Evolutionary conservation across 257 asterid species (phyloP).

Genomic region (Solanum peruvianum): DNA sequence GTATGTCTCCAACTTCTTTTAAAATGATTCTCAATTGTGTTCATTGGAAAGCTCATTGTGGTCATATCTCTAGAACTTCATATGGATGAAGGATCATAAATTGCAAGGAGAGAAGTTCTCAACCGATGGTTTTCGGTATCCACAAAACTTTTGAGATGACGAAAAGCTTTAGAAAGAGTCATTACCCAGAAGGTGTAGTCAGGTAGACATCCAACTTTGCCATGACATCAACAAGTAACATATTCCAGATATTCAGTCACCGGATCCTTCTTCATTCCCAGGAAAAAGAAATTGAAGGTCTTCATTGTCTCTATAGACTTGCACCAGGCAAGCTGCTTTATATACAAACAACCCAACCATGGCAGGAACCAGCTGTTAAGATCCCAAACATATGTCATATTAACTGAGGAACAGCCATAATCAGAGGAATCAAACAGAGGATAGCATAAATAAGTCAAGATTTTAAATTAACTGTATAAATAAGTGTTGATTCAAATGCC

Average conservation of each 20-base stretch:
- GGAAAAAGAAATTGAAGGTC: slow-evolving; percentile 81
- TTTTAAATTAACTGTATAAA: not conserved
- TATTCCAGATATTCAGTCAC: slow-evolving; percentile 15
- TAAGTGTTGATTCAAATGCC: not conserved
- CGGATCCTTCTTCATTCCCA: slow-evolving; percentile 26
- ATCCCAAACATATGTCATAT: not conserved
- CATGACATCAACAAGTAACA: slow-evolving; percentile 1
- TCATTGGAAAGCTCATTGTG: not conserved
- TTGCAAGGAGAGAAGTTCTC: not conserved
- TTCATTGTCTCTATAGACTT: slow-evolving; percentile 92
- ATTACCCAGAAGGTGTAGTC: not conserved
- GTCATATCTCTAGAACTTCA: not conserved
- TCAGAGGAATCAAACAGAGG: not conserved
- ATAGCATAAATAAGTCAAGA: not conserved
- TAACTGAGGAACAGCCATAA: not conserved
- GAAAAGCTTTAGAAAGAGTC: not conserved
- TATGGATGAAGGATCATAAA: not conserved
- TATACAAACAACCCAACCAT: slow-evolving; percentile 93
- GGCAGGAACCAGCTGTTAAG: slow-evolving; percentile 72
- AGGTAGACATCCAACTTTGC: not conserved
- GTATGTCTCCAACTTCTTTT: not conserved
- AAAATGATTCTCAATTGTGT: not conserved
- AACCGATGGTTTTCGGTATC: not conserved
- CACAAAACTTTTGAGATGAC: not conserved
- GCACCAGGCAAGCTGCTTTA: slow-evolving; percentile 93